Base-by-base conservation (phyloP, 2,329 filamentous ascomycete genomes). In the Paraconiothyrium brasiliense region DNA sequence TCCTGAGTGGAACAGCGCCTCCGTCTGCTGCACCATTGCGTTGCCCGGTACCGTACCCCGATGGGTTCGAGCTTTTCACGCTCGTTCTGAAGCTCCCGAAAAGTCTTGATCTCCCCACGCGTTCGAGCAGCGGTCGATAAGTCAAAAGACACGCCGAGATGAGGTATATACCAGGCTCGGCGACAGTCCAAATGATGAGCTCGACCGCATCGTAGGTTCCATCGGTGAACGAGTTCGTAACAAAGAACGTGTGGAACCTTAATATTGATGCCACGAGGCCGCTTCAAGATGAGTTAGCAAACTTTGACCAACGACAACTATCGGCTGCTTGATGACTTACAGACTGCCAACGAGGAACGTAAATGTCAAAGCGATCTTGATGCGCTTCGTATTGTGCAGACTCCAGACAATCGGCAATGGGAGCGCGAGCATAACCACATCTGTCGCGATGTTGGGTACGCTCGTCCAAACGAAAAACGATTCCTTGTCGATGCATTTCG, bases 181-280 rank as follows among this genome's bases (percentile, higher is more conserved):
- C 48, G 9, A 50, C 30, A 14, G 48, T 50, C 48, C 48, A 50
- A n/a, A 50, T 50, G 14, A 50, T 50, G 6, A 50, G 48, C 30
- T 50, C 48, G 48, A 50, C 48, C 30, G 48, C 48, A 35, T 50
- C 48, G 14, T 50, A 50, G n/a, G 48, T 50, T 35, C 48, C 48
- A 10, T 50, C 48, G 7, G 48, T 50, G 48, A 50, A 50, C 7
- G 48, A 50, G 48, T 50, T 50, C 14, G 48, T 50, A 10, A 50
- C 48, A n/a, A 50, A 50, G 30, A 50, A 50, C 8, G 48, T 50
- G 14, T 50, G 48, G 11, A 50, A 50, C 7, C 48, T 30, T n/a
- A 50, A 16, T 32, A 50, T 50, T 3, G 48, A 50, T 34, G 48
- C 48, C 9, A 35, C 48, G 30, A 50, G 48, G 1, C 48, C 48